A percentile compares a stretch with the other conserved stretches of the same genome.
These are phyloP conservation scores for Trametes sanguinea DNA, from an alignment of 768 basidiomycete species.

Conservation along the genomic window DNA sequence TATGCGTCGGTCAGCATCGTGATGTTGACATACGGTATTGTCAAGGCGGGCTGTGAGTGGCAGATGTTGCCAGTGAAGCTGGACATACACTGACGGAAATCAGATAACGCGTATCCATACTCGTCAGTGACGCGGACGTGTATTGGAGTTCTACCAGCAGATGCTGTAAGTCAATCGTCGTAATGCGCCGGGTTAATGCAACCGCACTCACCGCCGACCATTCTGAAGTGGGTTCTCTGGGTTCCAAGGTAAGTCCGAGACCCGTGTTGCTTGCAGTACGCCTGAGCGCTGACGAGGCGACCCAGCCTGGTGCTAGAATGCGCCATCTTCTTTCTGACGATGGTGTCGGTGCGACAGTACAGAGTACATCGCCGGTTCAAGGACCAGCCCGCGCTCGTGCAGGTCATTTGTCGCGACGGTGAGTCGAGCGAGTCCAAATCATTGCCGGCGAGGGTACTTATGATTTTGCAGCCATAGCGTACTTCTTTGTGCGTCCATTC, in stretches of 20 bases:
- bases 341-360: conserved; percentile 14
- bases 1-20: conserved; percentile 9
- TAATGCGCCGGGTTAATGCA: not conserved
- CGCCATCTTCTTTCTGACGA: conserved; percentile 15
- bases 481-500: conserved; percentile 8
- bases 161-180: not conserved
- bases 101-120: conserved; percentile 8
- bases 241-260: conserved; percentile 11
- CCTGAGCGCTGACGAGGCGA: not conserved
- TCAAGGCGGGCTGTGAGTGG: conserved; percentile 9
- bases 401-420: conserved; percentile 20
- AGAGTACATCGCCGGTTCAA: not conserved
- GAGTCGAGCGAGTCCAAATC: not conserved
- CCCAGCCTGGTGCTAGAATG: conserved; percentile 15
- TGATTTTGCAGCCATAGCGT: conserved; percentile 2
- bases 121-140: conserved; percentile 6
- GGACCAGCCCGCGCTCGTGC: conserved; percentile 1
- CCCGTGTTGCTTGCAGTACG: not conserved
- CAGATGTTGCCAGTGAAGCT: not conserved
- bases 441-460: too few species aligned
- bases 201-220: too few species aligned
- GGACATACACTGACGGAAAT: not conserved
- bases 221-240: conserved; percentile 21
- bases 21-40: conserved; percentile 10
- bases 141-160: conserved; percentile 9